These are phyloP conservation scores for Aspergillus sp. DNA, from an alignment of 2,329 filamentous ascomycete species.

Conservation along the genomic window DNA sequence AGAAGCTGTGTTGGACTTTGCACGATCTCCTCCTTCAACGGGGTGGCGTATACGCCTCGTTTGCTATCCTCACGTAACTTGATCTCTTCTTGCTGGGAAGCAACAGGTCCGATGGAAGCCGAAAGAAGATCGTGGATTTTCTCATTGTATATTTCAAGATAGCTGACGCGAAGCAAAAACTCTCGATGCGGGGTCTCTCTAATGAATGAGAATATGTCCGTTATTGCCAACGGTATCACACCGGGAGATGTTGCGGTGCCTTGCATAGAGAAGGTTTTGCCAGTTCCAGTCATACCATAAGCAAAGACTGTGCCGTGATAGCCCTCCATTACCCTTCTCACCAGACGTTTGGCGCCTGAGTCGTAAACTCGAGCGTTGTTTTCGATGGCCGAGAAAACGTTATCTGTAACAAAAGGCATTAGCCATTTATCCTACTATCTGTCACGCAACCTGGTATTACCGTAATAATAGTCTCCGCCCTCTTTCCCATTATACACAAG, in stretches of 20 bases:
- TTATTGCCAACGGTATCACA: constrained; percentile 95
- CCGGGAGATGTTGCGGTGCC: constrained; percentile 92
- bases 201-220: constrained; percentile 98
- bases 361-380: constrained; percentile 96
- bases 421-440: constrained; percentile 12
- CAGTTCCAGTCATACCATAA: constrained; percentile 98
- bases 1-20: constrained; percentile 95
- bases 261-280: constrained; percentile 99
- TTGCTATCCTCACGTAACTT: constrained; percentile 96
- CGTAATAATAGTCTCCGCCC: constrained; percentile 88
- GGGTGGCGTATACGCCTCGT: constrained; percentile 91
- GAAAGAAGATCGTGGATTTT: constrained; percentile 92
- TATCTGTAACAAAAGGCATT: constrained; percentile 61
- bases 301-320: constrained; percentile 98
- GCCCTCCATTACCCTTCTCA: constrained; percentile 96
- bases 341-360: constrained; percentile 85
- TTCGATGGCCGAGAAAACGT: constrained; percentile 91
- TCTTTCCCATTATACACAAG: constrained; percentile 86
- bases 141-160: constrained; percentile 98
- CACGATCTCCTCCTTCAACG: constrained; percentile 96
- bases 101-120: constrained; percentile 58
- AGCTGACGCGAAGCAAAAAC: constrained; percentile 92
- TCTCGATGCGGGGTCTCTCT: constrained; percentile 93
- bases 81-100: constrained; percentile 79
- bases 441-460: constrained; percentile 52